Conservation (phyloP, 345 rosid species). For the Durio zibethinus region DNA sequence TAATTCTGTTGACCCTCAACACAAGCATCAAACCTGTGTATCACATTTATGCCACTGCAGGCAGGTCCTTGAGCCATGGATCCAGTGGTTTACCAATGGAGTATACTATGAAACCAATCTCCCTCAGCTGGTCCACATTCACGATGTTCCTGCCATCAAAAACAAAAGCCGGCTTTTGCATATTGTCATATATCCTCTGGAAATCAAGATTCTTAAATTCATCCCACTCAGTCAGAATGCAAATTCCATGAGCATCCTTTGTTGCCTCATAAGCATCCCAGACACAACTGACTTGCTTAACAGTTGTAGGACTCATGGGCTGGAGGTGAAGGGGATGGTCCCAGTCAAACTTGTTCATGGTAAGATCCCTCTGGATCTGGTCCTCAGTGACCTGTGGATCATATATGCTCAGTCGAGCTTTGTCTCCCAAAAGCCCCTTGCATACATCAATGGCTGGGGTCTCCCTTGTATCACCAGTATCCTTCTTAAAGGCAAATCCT, state of each 20-base stretch:
- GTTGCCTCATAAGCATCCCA: constrained; percentile 83
- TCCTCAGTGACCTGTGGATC: constrained; percentile 88
- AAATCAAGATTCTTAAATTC: constrained; percentile 83
- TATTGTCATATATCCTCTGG: constrained; percentile 62
- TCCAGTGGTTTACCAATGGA: constrained; percentile 92
- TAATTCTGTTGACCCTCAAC: not conserved
- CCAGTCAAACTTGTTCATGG: constrained; percentile 92
- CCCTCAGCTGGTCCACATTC: constrained; percentile 56
- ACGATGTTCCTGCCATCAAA: constrained; percentile 81
- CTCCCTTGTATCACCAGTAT: constrained; percentile 88
- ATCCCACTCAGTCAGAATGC: constrained; percentile 95
- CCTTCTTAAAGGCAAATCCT: constrained; percentile 89
- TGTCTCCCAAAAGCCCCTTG: constrained; percentile 87
- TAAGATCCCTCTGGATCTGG: constrained; percentile 86
- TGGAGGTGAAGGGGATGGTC: constrained; percentile 93
- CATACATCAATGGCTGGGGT: constrained; percentile 93
- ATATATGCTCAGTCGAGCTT: constrained; percentile 78
- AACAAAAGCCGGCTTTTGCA: constrained; percentile 92
- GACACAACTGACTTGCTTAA: constrained; percentile 68
- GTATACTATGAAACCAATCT: constrained; percentile 90
- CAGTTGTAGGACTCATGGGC: constrained; percentile 80
- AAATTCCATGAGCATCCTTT: constrained; percentile 80
- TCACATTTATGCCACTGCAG: constrained; percentile 62
- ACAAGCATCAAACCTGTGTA: not conserved
- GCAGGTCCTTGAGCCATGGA: constrained; percentile 95